A percentile compares a stretch with the other conserved stretches of the same genome.
These are phyloP conservation scores for Apiotrichum gracile DNA, from an alignment of 1,284 basidiomycete genomes.

Conservation along the genomic window DNA sequence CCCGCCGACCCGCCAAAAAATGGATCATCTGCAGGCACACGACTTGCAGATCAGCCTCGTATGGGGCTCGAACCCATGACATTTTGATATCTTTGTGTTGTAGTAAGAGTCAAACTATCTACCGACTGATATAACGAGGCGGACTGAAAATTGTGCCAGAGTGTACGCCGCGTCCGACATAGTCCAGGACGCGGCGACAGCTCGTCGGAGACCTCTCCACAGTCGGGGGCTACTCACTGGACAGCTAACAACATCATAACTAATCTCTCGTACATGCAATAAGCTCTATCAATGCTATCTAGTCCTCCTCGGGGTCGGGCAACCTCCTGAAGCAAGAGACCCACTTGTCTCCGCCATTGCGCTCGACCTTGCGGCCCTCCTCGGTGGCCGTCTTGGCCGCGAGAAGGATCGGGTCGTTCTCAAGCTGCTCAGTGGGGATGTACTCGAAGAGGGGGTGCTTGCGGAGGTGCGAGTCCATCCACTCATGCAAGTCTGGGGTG, in stretches of 20 bases:
- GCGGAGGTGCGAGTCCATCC: slow-evolving; percentile 88
- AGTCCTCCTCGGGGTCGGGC: slow-evolving; percentile 23
- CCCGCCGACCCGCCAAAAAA: background rate
- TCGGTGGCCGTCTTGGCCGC: slow-evolving; percentile 83
- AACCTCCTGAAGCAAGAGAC: slow-evolving; percentile 42
- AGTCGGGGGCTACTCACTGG: too few relatives aligned
- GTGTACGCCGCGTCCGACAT: too few relatives aligned
- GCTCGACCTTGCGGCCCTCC: slow-evolving; percentile 92
- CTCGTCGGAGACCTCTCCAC: too few relatives aligned
- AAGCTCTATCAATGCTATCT: background rate
- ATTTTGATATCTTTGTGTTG: background rate
- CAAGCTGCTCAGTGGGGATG: slow-evolving; percentile 68
- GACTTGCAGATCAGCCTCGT: background rate
- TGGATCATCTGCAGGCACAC: background rate
- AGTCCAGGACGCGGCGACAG: too few relatives aligned
- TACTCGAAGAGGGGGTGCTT: slow-evolving; percentile 80
- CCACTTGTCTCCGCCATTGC: slow-evolving; percentile 83
- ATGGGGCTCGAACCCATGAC: background rate
- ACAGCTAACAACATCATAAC: too few relatives aligned
- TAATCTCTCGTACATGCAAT: background rate
- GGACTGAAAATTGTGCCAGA: too few relatives aligned
- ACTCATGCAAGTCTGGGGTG: slow-evolving; percentile 70
- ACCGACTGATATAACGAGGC: background rate
- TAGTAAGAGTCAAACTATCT: background rate
- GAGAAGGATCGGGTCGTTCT: slow-evolving; percentile 60